A percentile compares a stretch with the other conserved stretches of the same genome.
Evolutionary conservation across 2,329 filamentous ascomycete species (phyloP).

Genomic region (Reticulascus tulasneorum): DNA sequence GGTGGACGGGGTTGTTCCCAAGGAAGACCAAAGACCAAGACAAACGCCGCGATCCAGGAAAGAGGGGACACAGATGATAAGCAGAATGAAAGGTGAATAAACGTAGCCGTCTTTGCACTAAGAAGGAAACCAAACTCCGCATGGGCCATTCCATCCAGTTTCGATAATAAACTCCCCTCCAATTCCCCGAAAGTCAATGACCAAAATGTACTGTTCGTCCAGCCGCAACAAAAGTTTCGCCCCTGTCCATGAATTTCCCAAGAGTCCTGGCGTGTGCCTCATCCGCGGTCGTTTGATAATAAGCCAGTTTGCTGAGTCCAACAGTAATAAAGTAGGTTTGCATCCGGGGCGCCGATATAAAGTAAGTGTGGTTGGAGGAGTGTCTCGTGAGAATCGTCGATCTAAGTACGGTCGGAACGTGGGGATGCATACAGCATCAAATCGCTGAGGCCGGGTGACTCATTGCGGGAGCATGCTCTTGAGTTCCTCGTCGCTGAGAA

Average conservation of each 20-base stretch:
- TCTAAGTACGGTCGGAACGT: conserved; percentile 21
- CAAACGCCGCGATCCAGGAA: no score
- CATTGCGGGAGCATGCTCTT: conserved; percentile 64
- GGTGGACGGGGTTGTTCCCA: no score
- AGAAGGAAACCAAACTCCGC: no score
- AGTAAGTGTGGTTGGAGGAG: conserved; percentile 5
- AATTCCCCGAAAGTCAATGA: no score
- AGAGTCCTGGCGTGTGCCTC: conserved; percentile 4
- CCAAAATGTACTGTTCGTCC: conserved; percentile 9
- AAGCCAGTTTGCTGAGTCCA: conserved; percentile 7
- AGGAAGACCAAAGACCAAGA: no score
- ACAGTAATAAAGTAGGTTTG: conserved; percentile 4
- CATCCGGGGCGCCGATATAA: conserved; percentile 13
- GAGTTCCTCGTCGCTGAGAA: conserved; percentile 72
- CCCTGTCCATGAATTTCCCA: conserved; percentile 2
- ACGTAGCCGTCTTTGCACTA: no score
- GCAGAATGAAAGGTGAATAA: no score
- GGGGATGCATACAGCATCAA: conserved; percentile 7
- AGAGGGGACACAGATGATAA: no score
- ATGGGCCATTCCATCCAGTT: no score
- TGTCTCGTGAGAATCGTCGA: conserved; percentile 17
- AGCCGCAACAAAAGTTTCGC: conserved; percentile 5
- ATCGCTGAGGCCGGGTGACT: conserved; percentile 14
- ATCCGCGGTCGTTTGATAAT: conserved; percentile 5
- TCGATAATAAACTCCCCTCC: no score